These are phyloP conservation scores for Erysimum cheiranthoides DNA, from an alignment of 345 rosid genomes.

Conservation along the genomic window DNA sequence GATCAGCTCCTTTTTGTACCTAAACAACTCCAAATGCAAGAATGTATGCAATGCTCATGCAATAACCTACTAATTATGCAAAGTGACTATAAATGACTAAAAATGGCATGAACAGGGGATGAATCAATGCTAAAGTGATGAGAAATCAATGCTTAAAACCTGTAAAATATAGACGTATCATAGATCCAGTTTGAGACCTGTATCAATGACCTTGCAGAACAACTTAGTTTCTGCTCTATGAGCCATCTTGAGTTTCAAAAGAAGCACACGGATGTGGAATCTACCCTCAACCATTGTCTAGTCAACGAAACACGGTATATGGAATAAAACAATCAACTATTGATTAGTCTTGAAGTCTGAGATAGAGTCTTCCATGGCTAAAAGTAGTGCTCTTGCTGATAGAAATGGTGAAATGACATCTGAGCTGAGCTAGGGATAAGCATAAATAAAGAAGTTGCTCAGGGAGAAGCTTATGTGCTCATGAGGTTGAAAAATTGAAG, in stretches of 20 bases:
- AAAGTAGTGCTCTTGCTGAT: conserved; percentile 53
- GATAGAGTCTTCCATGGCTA: conserved; percentile 53
- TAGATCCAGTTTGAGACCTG: conserved; percentile 58
- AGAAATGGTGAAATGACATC: conserved; percentile 46
- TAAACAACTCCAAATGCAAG: too few species aligned
- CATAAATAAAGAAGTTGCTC: conserved; percentile 43
- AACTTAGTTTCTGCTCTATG: conserved; percentile 52
- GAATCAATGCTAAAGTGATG: too few species aligned
- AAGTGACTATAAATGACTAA: too few species aligned
- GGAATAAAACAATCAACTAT: conserved; percentile 67
- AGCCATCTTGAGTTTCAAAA: conserved; percentile 55
- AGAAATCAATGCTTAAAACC: too few species aligned
- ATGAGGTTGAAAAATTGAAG: conserved; percentile 62
- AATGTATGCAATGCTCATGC: too few species aligned
- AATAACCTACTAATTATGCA: too few species aligned
- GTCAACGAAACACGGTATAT: conserved; percentile 53
- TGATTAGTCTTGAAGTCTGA: conserved; percentile 57
- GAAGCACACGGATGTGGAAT: conserved; percentile 62
- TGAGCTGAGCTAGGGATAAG: conserved; percentile 51
- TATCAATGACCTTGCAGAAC: conserved; percentile 54
- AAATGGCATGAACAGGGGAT: too few species aligned
- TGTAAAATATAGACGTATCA: too few species aligned
- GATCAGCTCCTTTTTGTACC: too few species aligned
- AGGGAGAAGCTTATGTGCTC: conserved; percentile 50
- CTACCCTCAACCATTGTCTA: conserved; percentile 56